Evolutionary conservation across 441 rosid genomes (phyloP).

Genomic region (Populus trichocarpa): DNA sequence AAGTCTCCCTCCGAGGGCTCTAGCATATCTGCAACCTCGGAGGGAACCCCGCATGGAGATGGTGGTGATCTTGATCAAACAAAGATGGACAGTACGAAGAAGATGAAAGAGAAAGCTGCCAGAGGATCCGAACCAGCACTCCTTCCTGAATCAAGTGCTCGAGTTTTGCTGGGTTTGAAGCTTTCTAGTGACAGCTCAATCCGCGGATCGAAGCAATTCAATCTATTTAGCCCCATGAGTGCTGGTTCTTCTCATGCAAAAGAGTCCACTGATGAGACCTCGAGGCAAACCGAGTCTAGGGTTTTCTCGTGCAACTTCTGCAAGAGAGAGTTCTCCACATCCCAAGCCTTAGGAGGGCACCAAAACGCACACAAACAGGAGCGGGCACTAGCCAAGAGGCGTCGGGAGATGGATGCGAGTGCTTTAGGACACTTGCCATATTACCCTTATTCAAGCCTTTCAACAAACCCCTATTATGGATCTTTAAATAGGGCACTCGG

Average conservation of each 20-base stretch:
- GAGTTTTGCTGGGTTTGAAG: conserved; percentile 25
- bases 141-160: neutral
- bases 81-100: neutral
- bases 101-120: too few relatives aligned
- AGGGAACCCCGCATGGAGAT: too few relatives aligned
- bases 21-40: too few relatives aligned
- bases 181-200: conserved; percentile 14
- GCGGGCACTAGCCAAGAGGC: conserved; percentile 46
- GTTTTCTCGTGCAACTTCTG: conserved; percentile 54
- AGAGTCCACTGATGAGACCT: conserved; percentile 3
- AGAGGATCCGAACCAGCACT: too few relatives aligned
- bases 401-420: conserved; percentile 17
- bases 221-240: conserved; percentile 4
- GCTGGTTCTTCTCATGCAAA: neutral
- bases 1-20: too few relatives aligned
- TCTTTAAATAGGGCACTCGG: conserved; percentile 30
- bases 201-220: conserved; percentile 14
- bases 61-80: neutral
- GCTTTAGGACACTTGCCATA: conserved; percentile 19
- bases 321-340: conserved; percentile 50
- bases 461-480: conserved; percentile 17
- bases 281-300: conserved; percentile 11
- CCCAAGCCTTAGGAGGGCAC: conserved; percentile 81
- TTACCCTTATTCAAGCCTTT: conserved; percentile 21
- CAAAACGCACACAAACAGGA: conserved; percentile 76